Evolutionary conservation across 2,329 filamentous ascomycete species (phyloP).

Genomic region (Phialocephala subalpina): DNA sequence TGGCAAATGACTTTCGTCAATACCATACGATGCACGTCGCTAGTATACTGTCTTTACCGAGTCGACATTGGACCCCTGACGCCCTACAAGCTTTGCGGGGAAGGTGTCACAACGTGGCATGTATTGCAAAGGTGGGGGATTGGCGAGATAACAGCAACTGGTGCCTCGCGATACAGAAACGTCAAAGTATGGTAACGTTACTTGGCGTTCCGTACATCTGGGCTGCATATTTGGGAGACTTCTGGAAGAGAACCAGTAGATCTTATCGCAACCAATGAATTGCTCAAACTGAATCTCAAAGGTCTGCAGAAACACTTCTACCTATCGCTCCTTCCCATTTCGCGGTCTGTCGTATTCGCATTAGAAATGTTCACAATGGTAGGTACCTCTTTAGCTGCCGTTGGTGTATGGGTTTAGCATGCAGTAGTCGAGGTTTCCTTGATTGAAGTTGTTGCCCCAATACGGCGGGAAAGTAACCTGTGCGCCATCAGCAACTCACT

Average conservation of each 20-base stretch:
- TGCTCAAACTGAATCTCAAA: neutral
- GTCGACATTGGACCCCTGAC: neutral
- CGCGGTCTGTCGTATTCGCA: neutral
- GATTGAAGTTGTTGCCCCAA: constrained; percentile 6
- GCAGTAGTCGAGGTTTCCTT: constrained; percentile 3
- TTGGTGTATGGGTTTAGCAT: neutral
- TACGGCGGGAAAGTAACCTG: constrained; percentile 1
- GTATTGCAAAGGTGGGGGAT: neutral
- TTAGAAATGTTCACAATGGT: neutral
- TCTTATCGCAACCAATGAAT: neutral
- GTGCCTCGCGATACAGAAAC: neutral
- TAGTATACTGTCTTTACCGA: neutral
- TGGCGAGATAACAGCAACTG: neutral
- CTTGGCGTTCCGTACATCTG: neutral
- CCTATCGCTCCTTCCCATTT: neutral
- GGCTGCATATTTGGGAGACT: neutral
- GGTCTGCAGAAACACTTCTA: neutral
- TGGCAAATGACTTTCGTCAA: neutral
- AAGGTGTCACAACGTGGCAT: constrained; percentile 1
- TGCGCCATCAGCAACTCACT: neutral
- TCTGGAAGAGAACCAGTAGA: neutral
- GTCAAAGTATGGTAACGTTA: neutral
- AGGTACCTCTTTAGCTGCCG: neutral
- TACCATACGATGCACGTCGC: neutral
- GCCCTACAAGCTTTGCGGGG: neutral